Conservation (phyloP, 2,329 filamentous ascomycete species). For the Diaporthe longicolla region DNA sequence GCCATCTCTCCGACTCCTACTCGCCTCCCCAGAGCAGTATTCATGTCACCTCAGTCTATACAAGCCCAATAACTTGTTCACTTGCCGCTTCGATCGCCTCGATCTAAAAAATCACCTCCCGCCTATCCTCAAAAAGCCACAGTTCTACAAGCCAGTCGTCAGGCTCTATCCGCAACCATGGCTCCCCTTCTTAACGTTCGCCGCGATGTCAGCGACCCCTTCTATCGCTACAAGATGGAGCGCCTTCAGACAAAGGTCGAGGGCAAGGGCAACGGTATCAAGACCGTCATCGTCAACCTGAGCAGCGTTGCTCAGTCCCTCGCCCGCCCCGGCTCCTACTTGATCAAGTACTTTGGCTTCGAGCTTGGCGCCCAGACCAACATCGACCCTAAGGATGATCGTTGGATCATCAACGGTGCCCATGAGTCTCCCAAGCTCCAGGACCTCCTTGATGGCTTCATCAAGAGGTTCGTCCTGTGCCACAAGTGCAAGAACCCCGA, state of each 20-base stretch:
- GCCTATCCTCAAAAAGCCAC: constrained; percentile 29
- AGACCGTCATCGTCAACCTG: constrained; percentile 97
- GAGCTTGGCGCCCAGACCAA: constrained; percentile 99
- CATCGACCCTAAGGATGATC: constrained; percentile 95
- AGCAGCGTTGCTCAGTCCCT: constrained; percentile 93
- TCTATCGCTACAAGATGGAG: constrained; percentile 99
- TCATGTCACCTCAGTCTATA: constrained; percentile 56
- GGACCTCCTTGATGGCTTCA: constrained; percentile 98
- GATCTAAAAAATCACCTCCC: constrained; percentile 39
- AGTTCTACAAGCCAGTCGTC: constrained; percentile 36
- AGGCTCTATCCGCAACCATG: constrained; percentile 77
- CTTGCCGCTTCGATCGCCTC: constrained; percentile 46
- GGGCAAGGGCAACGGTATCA: constrained; percentile 99
- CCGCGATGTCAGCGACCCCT: constrained; percentile 97
- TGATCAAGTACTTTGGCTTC: constrained; percentile 99
- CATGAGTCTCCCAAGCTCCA: constrained; percentile 96
- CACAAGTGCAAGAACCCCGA: constrained; percentile 99
- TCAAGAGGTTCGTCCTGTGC: constrained; percentile 98
- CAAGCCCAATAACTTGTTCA: constrained; percentile 44
- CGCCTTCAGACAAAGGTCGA: constrained; percentile 98
- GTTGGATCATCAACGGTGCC: constrained; percentile 99
- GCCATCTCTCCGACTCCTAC: constrained; percentile 46
- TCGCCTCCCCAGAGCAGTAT: constrained; percentile 50
- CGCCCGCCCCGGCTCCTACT: constrained; percentile 90
- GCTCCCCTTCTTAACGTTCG: constrained; percentile 94